Base-by-base conservation (phyloP, 2,329 filamentous ascomycete species). In the Cytospora chrysosperma region DNA sequence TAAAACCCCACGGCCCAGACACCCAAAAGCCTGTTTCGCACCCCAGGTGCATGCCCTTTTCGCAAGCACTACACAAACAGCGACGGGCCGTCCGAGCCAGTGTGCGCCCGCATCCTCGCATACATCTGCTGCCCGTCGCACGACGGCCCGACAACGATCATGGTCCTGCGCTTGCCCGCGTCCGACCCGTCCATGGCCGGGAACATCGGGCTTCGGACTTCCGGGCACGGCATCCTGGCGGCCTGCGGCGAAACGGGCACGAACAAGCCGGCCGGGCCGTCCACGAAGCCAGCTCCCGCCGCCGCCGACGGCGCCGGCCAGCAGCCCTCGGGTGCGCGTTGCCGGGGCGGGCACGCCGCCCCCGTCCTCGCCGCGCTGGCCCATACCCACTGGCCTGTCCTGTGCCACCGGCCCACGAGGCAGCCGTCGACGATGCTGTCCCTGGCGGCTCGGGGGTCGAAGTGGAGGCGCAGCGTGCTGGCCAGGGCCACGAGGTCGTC, bases 51-150 rank as follows among this genome's bases (percentile, higher is more conserved):
- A 47, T 2, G 7, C 7, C 15, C 7, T 8, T 8, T 6, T 7
- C 7, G 26, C 19, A 3, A 4, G 24, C 21, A 17, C 27, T 55
- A 61, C 4, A 50, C 37, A 34, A 61, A 55, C 15, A 55, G 59
- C 1, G 59, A 55, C 17, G 59, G 59, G 5, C 59, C 59, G 17
- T 61, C 59, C 37, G 59, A 61, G 32, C 59, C 59, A 37, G 40
- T 37, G 3, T 61, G 51, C 30, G 59, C 49, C 37, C 59, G 43
- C 51, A 55, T 50, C 21, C 59, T 40, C 32, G 51, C 27, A 28
- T 61, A 61, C 40, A 61, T 55, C n/a, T 61, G 59, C 51, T 50
- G 59, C 6, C 59, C 59, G 17, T 61, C 51, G 27, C 21, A 8
- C 1, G 51, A 34, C 15, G 59, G 59, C 4, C 59, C 59, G 7